Percentiles rank a stretch among this genome's conserved stretches.
phyloP scores from a whole-genome alignment of 1,139 yeast genomes.

The Schwanniomyces etchellsii region DNA sequence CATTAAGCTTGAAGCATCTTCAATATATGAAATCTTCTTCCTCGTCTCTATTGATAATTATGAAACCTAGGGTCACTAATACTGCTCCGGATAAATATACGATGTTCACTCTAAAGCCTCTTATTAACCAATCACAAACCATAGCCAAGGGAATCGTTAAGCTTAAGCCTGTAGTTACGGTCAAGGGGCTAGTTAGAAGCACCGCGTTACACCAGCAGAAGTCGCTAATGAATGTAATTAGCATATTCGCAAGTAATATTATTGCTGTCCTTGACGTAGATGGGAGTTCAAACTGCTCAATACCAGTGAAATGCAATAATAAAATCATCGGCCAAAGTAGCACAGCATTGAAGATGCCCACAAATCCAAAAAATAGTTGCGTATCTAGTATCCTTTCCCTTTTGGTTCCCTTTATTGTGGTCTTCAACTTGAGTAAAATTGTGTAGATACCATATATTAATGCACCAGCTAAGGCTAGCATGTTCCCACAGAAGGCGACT shows the following conservation, averaged over 20 bases:
- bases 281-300: conserved; percentile 73
- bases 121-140: conserved; percentile 79
- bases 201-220: conserved; percentile 96
- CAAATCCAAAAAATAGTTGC: conserved; percentile 88
- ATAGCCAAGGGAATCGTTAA: conserved; percentile 92
- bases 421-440: conserved; percentile 68
- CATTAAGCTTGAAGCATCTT: neutral
- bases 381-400: conserved; percentile 75
- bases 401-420: conserved; percentile 37
- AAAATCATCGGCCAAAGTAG: conserved; percentile 82
- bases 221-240: conserved; percentile 79
- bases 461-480: conserved; percentile 79
- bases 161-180: conserved; percentile 91
- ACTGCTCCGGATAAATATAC: conserved; percentile 74
- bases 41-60: conserved; percentile 76
- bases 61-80: conserved; percentile 75
- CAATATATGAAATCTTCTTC: conserved; percentile 43
- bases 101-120: conserved; percentile 54
- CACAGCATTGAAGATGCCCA: conserved; percentile 74
- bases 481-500: conserved; percentile 63
- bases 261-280: conserved; percentile 43
- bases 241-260: conserved; percentile 59
- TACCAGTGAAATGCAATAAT: conserved; percentile 52
- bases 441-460: conserved; percentile 88
- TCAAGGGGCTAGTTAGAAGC: conserved; percentile 84